Percentiles rank a stretch among this genome's conserved stretches.
phyloP scores from a whole-genome alignment of 768 basidiomycete species.

The Lyophyllum shimeji region DNA sequence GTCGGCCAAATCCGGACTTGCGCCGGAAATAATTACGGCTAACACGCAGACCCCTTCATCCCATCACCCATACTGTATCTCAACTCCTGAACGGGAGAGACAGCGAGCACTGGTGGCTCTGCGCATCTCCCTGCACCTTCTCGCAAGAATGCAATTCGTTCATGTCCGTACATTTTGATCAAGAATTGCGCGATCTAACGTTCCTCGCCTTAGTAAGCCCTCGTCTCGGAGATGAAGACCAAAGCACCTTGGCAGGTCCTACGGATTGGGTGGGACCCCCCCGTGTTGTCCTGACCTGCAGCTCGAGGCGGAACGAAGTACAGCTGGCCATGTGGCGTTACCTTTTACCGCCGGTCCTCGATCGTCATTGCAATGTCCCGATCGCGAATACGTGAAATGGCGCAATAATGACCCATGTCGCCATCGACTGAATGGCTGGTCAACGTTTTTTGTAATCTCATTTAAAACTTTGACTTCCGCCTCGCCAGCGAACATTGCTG shows the following conservation, averaged over 20 bases:
- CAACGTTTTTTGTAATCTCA: not conserved
- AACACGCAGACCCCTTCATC: not conserved
- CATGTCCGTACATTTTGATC: not conserved
- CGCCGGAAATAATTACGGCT: not conserved
- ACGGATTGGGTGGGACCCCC: not conserved
- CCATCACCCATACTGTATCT: not conserved
- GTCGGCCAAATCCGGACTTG: constrained; percentile 13
- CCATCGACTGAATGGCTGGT: not conserved
- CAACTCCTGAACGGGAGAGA: too few species aligned
- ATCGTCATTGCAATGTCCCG: constrained; percentile 11
- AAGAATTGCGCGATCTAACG: not conserved
- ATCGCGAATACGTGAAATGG: constrained; percentile 16
- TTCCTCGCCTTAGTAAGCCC: not conserved
- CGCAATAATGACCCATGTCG: constrained; percentile 17
- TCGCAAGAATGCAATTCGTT: not conserved
- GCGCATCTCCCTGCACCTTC: not conserved
- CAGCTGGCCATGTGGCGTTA: not conserved
- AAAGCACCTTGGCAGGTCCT: not conserved
- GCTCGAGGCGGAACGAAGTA: not conserved
- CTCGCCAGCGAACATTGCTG: not conserved
- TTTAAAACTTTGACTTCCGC: not conserved
- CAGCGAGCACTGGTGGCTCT: too few species aligned
- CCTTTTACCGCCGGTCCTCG: not conserved
- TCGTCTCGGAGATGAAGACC: not conserved
- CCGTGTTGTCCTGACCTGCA: not conserved